Percentiles rank a stretch among this genome's conserved stretches.
Conservation (phyloP, 805 yeast species). For the Starmerella riodocensis region DNA sequence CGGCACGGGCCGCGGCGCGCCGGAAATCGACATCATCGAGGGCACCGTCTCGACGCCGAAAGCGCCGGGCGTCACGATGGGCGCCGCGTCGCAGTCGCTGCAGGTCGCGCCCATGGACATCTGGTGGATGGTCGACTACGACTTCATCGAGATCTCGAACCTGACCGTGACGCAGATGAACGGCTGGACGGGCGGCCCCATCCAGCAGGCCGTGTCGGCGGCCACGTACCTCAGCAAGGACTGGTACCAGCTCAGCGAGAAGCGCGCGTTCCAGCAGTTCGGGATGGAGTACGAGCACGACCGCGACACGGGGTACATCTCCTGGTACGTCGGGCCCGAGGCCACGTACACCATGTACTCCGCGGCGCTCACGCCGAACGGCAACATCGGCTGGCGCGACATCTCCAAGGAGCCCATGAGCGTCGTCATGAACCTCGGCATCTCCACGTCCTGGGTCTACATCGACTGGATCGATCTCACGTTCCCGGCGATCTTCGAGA, state of each 20-base stretch:
- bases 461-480: constrained; percentile 70
- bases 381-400: constrained; percentile 73
- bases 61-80: constrained; percentile 25
- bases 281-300: constrained; percentile 61
- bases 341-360: constrained; percentile 68
- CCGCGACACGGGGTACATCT: constrained; percentile 50
- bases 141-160: constrained; percentile 62
- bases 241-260: constrained; percentile 61
- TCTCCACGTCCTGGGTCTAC: constrained; percentile 85
- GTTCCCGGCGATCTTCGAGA: constrained; percentile 64
- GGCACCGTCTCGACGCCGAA: constrained; percentile 40
- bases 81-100: constrained; percentile 70
- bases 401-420: constrained; percentile 90
- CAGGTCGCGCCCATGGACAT: constrained; percentile 91
- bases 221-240: constrained; percentile 60
- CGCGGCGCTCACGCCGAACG: constrained; percentile 72
- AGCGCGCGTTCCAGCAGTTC: constrained; percentile 48
- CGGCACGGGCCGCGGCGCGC: constrained; percentile 88
- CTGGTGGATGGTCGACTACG: constrained; percentile 87
- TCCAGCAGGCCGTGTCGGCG: constrained; percentile 84
- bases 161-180: constrained; percentile 62
- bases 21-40: constrained; percentile 87
- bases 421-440: constrained; percentile 71
- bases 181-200: constrained; percentile 82
- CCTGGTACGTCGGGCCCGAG: constrained; percentile 73